These are phyloP conservation scores for Dinochytrium kinnereticum DNA, from an alignment of 371 early-diverging fungal species.

Conservation along the genomic window DNA sequence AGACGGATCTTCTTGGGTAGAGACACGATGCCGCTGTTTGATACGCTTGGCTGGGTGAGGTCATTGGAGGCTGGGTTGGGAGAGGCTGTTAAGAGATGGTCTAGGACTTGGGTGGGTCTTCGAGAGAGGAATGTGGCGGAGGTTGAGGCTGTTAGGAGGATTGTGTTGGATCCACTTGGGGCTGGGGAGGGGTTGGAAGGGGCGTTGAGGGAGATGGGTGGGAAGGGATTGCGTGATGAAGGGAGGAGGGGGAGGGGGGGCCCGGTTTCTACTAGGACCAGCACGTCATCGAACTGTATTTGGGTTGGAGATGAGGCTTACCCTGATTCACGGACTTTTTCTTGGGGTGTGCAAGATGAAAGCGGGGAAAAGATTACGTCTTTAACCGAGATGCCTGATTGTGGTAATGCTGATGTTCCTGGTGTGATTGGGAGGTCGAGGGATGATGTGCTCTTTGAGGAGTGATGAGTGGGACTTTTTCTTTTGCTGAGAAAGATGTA, in stretches of 20 bases:
- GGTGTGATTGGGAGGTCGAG: too few species aligned
- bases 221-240: too few species aligned
- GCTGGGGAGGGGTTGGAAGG: not conserved
- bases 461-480: too few species aligned
- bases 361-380: not conserved
- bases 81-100: conserved; percentile 26
- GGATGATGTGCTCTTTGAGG: too few species aligned
- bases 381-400: too few species aligned
- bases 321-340: not conserved
- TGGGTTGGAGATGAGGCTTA: conserved; percentile 19
- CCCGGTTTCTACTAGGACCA: not conserved
- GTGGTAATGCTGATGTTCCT: too few species aligned
- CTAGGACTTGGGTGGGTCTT: conserved; percentile 10
- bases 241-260: not conserved
- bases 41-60: conserved; percentile 87
- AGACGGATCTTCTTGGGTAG: conserved; percentile 75
- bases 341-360: not conserved
- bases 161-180: not conserved
- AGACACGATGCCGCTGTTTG: conserved; percentile 80
- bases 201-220: not conserved
- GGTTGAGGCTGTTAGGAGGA: not conserved
- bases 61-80: conserved; percentile 68
- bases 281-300: not conserved
- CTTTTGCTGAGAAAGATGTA: too few species aligned
- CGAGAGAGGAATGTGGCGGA: conserved; percentile 28